Evolutionary conservation across 2,329 filamentous ascomycete genomes (phyloP).

Genomic region (Exophiala phaeomuriformis): DNA sequence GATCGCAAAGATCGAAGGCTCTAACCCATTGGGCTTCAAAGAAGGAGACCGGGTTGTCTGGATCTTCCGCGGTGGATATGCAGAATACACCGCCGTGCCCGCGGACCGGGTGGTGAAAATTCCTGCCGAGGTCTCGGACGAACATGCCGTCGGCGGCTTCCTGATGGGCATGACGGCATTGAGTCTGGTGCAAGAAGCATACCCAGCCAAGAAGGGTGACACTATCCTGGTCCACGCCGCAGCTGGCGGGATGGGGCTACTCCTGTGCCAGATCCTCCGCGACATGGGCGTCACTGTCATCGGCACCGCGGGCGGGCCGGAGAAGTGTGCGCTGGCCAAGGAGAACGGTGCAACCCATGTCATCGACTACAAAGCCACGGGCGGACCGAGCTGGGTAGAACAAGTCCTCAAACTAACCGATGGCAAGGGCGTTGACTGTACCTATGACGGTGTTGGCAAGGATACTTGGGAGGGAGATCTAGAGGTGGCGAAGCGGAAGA

Average conservation of each 20-base stretch:
- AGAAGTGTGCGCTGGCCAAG: conserved; percentile 64
- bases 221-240: conserved; percentile 81
- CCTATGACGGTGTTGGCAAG: conserved; percentile 74
- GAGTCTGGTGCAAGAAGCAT: conserved; percentile 67
- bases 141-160: conserved; percentile 61
- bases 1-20: conserved; percentile 55
- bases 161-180: conserved; percentile 78
- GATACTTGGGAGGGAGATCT: conserved; percentile 73
- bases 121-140: conserved; percentile 54
- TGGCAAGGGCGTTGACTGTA: conserved; percentile 64
- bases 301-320: conserved; percentile 65
- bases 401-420: conserved; percentile 76
- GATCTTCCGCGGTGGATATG: conserved; percentile 51
- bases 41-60: conserved; percentile 67
- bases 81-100: conserved; percentile 52
- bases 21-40: conserved; percentile 48
- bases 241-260: conserved; percentile 70
- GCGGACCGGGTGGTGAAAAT: conserved; percentile 54
- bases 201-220: conserved; percentile 64
- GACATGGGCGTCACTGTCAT: conserved; percentile 69
- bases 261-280: conserved; percentile 64
- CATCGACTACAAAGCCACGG: conserved; percentile 71
- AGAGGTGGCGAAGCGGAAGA: conserved; percentile 68
- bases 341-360: conserved; percentile 63
- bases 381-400: conserved; percentile 70